Evolutionary conservation across 164 flowering plant genomes (phyloP), one percentile per base, ranked within the genome.

Genomic region (Brasenia schreberi): DNA sequence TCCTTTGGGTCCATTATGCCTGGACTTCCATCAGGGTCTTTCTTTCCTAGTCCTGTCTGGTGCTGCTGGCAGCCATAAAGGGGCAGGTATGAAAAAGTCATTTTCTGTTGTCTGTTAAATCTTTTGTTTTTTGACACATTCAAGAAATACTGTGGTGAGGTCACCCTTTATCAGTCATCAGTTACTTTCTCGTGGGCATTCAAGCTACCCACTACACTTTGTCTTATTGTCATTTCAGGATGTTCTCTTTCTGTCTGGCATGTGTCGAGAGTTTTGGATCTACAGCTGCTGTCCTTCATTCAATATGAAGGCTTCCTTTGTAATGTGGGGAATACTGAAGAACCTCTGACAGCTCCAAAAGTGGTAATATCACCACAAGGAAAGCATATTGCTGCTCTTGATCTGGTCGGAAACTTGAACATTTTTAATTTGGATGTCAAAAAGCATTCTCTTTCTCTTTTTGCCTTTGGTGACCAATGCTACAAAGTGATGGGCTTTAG

Each of bases 161-260:
- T 45, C 5, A 45, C 53, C 14, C 6, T 45, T 45, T n/a, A n/a
- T n/a, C n/a, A n/a, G n/a, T 44, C 0, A 44, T 44, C 53, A 45
- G 53, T 45, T 12, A 45, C 53, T 45, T 45, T 12, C 7, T 45
- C 7, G 53, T 45, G 1, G 2, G 52, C 10, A 44, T 10, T 44
- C 10, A 44, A 6, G 7, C 10, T 44, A 44, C 10, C 10, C 10
- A 10, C 52, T 44, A 2, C 6, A 60, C 11, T 1, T 7, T 17
- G 9, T 60, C 63, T 19, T 60, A 6, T 60, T 60, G 63, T 60
- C n/a, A 67, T 90, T 91, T 97, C 89, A 65, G 76, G 76, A 14
- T 84, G 74, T 72, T 63, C 42, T 65, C 78, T 94, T 72, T 85
- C 93, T 77, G 62, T 95, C 58, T 90, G 97, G 94, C 89, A 75